Evolutionary conservation across 2,329 filamentous ascomycete genomes (phyloP), one percentile per base, ranked within the genome.

Genomic region (Sporothrix inflata): DNA sequence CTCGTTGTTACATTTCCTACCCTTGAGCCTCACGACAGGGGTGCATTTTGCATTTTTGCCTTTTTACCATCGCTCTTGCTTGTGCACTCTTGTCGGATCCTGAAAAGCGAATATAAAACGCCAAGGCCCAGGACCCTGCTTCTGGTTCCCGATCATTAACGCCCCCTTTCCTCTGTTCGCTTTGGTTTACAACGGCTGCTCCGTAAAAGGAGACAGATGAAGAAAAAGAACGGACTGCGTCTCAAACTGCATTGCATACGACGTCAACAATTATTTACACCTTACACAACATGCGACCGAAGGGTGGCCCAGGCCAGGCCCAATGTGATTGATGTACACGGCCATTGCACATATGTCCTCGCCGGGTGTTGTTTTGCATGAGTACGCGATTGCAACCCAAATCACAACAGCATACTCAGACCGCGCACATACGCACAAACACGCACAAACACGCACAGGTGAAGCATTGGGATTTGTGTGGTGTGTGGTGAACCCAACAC

Each of bases 51-150:
- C 4, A 11, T 42, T 27, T 49, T 21, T 27, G 21, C 19, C 6
- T 24, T 42, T 14, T 19, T 24, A 3, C 60, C 19, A 21, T 14
- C 11, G 30, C 19, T n/a, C n/a, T 30, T 30, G 21, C 2, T 45
- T 47, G 21, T 66, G 42, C 61, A 66, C 61, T n/a, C 9, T 45
- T 12, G 9, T 14, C 30, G 55, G 55, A 4, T 38, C 55, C 27
- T 34, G n/a, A 68, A 67, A 63, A 9, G n/a, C 14, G 65, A 68
- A 68, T 53, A 53, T 40, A 68, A 68, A 68, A 53, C 65, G 65
- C 65, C 65, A 68, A 68, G 63, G 27, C 47, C n/a, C 11, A 51
- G 27, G 19, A 9, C 47, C 47, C 24, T 38, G 45, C 45, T 5
- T 14, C 47, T n/a, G 11, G 8, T 30, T 68, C 19, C 60, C 65